Evolutionary conservation across 2,329 filamentous ascomycete genomes (phyloP).

Genomic region (Clarireedia sp.): DNA sequence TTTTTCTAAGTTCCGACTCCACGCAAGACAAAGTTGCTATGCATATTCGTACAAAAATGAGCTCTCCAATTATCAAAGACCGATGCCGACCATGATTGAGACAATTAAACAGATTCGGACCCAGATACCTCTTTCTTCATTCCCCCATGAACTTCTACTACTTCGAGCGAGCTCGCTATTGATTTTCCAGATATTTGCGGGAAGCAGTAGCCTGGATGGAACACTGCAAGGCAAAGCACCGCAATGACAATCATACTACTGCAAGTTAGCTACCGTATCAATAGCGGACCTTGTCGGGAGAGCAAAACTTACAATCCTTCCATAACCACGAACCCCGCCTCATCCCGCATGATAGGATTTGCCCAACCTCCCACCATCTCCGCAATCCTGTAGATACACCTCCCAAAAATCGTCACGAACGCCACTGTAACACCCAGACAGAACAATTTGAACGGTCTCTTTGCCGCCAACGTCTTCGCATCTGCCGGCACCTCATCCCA

Average conservation of each 20-base stretch:
- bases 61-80: too few relatives aligned
- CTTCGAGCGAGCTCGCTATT: not conserved
- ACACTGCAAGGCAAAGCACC: conserved; percentile 37
- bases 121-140: not conserved
- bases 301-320: conserved; percentile 40
- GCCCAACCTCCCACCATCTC: conserved; percentile 60
- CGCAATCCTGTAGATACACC: conserved; percentile 34
- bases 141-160: not conserved
- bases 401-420: conserved; percentile 14
- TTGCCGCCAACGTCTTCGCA: conserved; percentile 8
- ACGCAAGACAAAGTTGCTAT: too few relatives aligned
- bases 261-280: not conserved
- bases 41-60: too few relatives aligned
- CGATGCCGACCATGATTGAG: too few relatives aligned
- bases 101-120: not conserved
- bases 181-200: conserved; percentile 1
- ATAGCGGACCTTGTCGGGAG: too few relatives aligned
- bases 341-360: conserved; percentile 54
- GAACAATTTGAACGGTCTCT: conserved; percentile 15
- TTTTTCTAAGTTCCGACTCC: too few relatives aligned
- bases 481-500: conserved; percentile 13
- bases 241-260: conserved; percentile 39
- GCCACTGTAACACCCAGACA: conserved; percentile 12
- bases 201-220: conserved; percentile 33
- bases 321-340: conserved; percentile 50